phyloP scores from a whole-genome alignment of 495 filamentous ascomycete species.

The Gamarada debralockiae region DNA sequence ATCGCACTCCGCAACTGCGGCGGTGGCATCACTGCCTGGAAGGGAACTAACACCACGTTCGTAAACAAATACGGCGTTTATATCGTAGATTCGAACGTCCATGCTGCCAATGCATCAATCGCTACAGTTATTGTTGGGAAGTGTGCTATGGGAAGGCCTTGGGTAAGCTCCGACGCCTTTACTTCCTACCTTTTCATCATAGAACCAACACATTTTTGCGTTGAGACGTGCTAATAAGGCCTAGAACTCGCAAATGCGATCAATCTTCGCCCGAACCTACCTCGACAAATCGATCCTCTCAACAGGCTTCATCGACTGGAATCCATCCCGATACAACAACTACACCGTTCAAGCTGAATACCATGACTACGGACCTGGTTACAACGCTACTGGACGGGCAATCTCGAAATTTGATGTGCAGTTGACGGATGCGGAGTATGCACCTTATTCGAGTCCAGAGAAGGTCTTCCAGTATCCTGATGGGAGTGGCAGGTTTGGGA shows the following conservation, averaged over 20 bases:
- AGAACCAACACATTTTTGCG: slow-evolving; percentile 1
- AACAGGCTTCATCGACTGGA: slow-evolving; percentile 54
- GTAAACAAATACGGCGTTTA: slow-evolving; percentile 61
- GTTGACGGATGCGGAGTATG: slow-evolving; percentile 35
- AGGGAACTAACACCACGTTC: slow-evolving; percentile 60
- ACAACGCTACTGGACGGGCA: slow-evolving; percentile 43
- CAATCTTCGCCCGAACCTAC: slow-evolving; percentile 48
- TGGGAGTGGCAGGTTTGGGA: slow-evolving; percentile 36
- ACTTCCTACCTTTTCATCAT: not conserved
- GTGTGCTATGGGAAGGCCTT: slow-evolving; percentile 57
- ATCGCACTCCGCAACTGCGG: slow-evolving; percentile 51
- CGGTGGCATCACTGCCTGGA: slow-evolving; percentile 64
- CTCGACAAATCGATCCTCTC: slow-evolving; percentile 48
- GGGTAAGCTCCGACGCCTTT: slow-evolving; percentile 21
- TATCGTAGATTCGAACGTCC: slow-evolving; percentile 45
- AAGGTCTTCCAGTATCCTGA: slow-evolving; percentile 50
- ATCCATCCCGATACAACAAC: slow-evolving; percentile 32
- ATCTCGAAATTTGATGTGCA: slow-evolving; percentile 39
- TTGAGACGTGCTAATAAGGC: not conserved
- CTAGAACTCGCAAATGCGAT: slow-evolving; percentile 45
- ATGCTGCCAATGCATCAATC: slow-evolving; percentile 48
- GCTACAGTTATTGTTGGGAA: slow-evolving; percentile 34
- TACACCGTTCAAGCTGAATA: slow-evolving; percentile 55
- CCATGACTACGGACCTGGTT: slow-evolving; percentile 48
- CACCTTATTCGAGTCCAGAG: slow-evolving; percentile 39